Conservation (phyloP, 805 yeast genomes). For the Pichia gijzeniarum region DNA sequence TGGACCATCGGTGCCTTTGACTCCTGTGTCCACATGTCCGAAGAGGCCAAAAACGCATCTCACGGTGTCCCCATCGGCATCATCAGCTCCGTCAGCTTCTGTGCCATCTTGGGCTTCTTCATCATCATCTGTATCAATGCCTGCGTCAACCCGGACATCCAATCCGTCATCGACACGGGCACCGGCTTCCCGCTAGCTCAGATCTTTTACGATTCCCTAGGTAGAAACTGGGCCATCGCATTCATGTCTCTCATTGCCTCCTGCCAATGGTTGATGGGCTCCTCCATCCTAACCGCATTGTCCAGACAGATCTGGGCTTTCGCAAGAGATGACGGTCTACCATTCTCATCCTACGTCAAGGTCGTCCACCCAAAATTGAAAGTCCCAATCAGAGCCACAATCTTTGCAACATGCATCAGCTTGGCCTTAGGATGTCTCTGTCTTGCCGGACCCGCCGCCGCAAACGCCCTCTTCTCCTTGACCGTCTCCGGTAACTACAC, state of each 20-base stretch:
- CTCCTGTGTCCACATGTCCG: slow-evolving; percentile 66
- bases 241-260: slow-evolving; percentile 51
- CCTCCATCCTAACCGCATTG: slow-evolving; percentile 53
- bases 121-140: slow-evolving; percentile 49
- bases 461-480: slow-evolving; percentile 61
- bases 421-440: slow-evolving; percentile 50
- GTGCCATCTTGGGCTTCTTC: slow-evolving; percentile 54
- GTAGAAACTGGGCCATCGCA: slow-evolving; percentile 59
- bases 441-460: slow-evolving; percentile 53
- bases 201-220: slow-evolving; percentile 54
- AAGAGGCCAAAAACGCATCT: slow-evolving; percentile 60
- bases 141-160: slow-evolving; percentile 43
- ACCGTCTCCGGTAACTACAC: slow-evolving; percentile 56
- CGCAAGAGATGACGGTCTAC: slow-evolving; percentile 72
- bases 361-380: slow-evolving; percentile 47
- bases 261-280: slow-evolving; percentile 64
- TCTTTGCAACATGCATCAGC: slow-evolving; percentile 46
- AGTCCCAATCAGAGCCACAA: slow-evolving; percentile 64
- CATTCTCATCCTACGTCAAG: slow-evolving; percentile 50
- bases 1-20: slow-evolving; percentile 77
- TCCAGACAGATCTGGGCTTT: slow-evolving; percentile 73
- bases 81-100: slow-evolving; percentile 48
- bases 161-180: slow-evolving; percentile 35
- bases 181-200: slow-evolving; percentile 65
- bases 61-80: slow-evolving; percentile 63